Conservation (phyloP, 305 asterid species). For the Fraxinus baroniana region DNA sequence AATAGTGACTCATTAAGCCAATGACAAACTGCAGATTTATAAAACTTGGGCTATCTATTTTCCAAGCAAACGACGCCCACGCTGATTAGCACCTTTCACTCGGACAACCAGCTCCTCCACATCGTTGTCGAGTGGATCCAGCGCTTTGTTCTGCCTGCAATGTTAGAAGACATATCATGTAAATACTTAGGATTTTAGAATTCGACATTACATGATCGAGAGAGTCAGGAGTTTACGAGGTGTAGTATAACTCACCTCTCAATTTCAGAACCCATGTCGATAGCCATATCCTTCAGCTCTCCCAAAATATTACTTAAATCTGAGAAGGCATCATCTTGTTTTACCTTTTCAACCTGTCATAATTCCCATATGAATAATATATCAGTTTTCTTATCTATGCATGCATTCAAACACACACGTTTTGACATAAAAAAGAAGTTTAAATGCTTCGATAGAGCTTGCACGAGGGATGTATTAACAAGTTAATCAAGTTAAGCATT, state of each 20-base stretch:
- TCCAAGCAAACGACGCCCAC: slow-evolving; percentile 62
- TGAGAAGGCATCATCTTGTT: slow-evolving; percentile 85
- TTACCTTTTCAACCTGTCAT: slow-evolving; percentile 54
- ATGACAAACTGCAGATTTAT: background rate
- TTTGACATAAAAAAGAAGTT: background rate
- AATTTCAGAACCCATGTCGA: slow-evolving; percentile 94
- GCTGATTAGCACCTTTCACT: slow-evolving; percentile 62
- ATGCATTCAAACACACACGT: background rate
- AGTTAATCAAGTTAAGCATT: slow-evolving; percentile 1
- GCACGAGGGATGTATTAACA: background rate
- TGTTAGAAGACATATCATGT: background rate
- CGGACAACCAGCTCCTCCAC: slow-evolving; percentile 64
- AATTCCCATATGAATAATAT: background rate
- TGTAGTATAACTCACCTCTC: slow-evolving; percentile 51
- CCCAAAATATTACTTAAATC: slow-evolving; percentile 80
- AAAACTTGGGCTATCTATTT: slow-evolving; percentile 33
- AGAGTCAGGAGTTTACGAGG: background rate
- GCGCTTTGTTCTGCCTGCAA: slow-evolving; percentile 62
- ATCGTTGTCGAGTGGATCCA: slow-evolving; percentile 53
- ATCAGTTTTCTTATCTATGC: background rate
- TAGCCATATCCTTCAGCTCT: slow-evolving; percentile 86
- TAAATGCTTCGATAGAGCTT: background rate
- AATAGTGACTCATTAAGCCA: background rate
- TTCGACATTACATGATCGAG: background rate
- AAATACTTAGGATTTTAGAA: background rate